Evolutionary conservation across 2,329 filamentous ascomycete species (phyloP).

Genomic region (Onygenales sp.): DNA sequence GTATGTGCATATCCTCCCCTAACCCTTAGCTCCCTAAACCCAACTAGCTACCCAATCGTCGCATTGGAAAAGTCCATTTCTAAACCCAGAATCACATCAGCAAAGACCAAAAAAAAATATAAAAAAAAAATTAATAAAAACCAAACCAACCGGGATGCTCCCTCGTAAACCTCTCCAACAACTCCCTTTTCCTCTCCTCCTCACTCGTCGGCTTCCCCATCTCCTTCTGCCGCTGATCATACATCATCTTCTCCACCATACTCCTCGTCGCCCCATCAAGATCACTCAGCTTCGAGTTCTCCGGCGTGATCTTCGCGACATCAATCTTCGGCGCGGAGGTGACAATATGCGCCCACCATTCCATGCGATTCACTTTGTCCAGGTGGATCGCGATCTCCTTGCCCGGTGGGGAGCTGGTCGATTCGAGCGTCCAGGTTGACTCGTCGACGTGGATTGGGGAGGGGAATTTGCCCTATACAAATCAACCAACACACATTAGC

Average conservation of each 20-base stretch:
- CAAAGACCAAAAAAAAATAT: conserved; percentile 1
- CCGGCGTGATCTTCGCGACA: conserved; percentile 86
- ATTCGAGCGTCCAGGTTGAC: conserved; percentile 84
- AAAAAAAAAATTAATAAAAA: conserved; percentile 1
- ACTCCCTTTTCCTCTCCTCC: conserved; percentile 89
- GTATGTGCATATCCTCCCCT: background rate
- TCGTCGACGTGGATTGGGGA: conserved; percentile 74
- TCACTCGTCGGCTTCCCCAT: conserved; percentile 79
- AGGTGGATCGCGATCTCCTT: conserved; percentile 83
- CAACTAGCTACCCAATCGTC: conserved; percentile 49
- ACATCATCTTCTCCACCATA: conserved; percentile 99
- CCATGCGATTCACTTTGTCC: conserved; percentile 92
- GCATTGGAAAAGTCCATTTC: conserved; percentile 62
- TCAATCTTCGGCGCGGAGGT: conserved; percentile 84
- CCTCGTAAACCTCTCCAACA: conserved; percentile 84
- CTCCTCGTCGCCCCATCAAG: conserved; percentile 86
- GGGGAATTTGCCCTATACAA: conserved; percentile 66
- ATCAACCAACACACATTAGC: conserved; percentile 6
- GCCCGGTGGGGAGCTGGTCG: conserved; percentile 44
- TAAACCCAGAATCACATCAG: conserved; percentile 13
- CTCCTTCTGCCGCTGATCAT: conserved; percentile 95
- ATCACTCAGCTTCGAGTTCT: conserved; percentile 84
- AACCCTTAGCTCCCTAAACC: conserved; percentile 5
- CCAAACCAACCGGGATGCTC: conserved; percentile 50
- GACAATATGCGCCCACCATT: conserved; percentile 96